Evolutionary conservation across 176 grass and related monocot genomes (phyloP), one percentile per base, ranked within the genome.

Genomic region (Cymbopogon citratus): DNA sequence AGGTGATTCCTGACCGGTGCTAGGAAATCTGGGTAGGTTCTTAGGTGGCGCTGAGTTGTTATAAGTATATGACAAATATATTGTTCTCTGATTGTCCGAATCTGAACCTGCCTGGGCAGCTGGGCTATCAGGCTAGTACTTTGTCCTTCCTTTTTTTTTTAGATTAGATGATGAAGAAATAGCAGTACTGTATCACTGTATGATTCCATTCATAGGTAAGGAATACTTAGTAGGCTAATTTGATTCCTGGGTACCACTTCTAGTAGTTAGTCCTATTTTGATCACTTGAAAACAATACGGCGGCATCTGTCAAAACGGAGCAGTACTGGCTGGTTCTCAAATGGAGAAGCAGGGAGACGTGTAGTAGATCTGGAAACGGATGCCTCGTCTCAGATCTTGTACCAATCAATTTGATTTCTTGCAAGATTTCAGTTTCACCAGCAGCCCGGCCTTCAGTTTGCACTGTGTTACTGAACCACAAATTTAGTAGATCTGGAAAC

Each of bases 41-140:
- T 39, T 52, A 5, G 28, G 48, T 80, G 48, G 12, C 25, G 15
- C 5, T 39, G 28, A 48, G 39, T 69, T 33, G 12, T 80, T 69
- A 26, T 34, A n/a, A n/a, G n/a, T n/a, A 71, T 71, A 65, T 66
- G 72, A 46, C 31, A 77, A 72, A 33, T 71, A 72, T 73, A 73
- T 79, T 24, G 73, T 33, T 73, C 86, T 64, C 86, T 66, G 46
- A 69, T 40, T 87, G 80, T 33, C 74, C 43, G 10, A 82, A 77
- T 31, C 73, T n/a, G 10, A 82, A 77, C 62, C 54, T 46, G 64
- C 46, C n/a, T 60, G 19, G 54, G n/a, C n/a, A n/a, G n/a, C n/a
- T n/a, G n/a, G n/a, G n/a, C 54, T 23, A 57, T n/a, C 75, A 12
- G 18, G 6, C 63, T 27, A 59, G 51, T 12, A 31, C 63, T 34